Conservation (phyloP, 1,284 basidiomycete genomes). For the Cystobasidiaceae sp. region DNA sequence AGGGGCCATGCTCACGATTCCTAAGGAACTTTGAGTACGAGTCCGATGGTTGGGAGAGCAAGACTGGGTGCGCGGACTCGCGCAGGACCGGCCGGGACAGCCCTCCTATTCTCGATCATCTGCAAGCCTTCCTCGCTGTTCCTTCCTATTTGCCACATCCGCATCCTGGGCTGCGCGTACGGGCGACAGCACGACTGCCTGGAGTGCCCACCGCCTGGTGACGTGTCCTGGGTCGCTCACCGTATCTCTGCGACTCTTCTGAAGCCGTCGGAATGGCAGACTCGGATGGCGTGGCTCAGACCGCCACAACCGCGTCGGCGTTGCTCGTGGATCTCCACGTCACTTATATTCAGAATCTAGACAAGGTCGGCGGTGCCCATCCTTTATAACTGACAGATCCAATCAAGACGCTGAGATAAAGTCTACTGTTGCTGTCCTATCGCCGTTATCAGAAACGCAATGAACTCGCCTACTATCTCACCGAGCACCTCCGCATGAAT, state of each 20-base stretch:
- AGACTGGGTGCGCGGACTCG: background rate
- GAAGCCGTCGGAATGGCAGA: background rate
- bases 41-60: background rate
- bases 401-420: background rate
- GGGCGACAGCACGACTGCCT: no score
- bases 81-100: no score
- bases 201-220: no score
- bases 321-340: conserved; percentile 58
- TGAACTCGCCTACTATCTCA: conserved; percentile 87
- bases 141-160: background rate
- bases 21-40: conserved; percentile 14
- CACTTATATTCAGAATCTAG: conserved; percentile 66
- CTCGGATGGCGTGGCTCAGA: background rate
- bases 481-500: conserved; percentile 88
- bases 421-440: background rate
- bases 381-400: background rate
- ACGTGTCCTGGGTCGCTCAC: no score
- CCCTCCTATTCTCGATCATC: no score
- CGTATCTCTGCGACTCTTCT: no score
- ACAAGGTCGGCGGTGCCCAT: conserved; percentile 52
- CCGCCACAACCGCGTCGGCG: background rate
- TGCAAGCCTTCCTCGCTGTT: conserved; percentile 5
- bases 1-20: background rate
- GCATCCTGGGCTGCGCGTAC: no score
- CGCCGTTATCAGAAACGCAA: conserved; percentile 60